Base-by-base conservation (phyloP, 2,329 filamentous ascomycete species). In the Cordyceps cicadae region DNA sequence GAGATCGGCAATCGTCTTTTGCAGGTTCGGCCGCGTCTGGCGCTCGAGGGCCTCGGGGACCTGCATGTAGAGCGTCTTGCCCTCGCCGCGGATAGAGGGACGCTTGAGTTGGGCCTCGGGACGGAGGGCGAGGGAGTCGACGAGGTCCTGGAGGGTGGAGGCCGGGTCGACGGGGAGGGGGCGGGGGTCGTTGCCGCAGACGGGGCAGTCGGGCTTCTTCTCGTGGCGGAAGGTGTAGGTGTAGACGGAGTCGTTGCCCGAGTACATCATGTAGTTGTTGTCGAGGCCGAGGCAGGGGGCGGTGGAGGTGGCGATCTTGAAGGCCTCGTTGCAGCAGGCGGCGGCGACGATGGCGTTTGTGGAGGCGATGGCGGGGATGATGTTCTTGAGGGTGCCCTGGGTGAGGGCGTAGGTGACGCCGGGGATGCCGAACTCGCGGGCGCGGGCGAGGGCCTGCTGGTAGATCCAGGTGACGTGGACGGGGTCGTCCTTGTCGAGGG, bases 261-360 rank as follows among this genome's bases (percentile, higher is more conserved):
- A 96, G 74, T 99, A 99, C 90, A 97, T 96, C 92, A 97, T 97
- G 77, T 99, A 99, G 72, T 96, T 96, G 60, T 88, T 88, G 50
- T 88, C 86, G 64, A 85, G 80, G 14, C 88, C 89, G 17, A 99
- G 80, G 64, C 86, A 87, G 0, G 93, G 91, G 37, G 93, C 94
- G 43, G 87, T 85, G 54, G 82, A 85, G 15, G 90, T 96, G 48
- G 88, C 89, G 64, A 99, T 90, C 76, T 99, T 99, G 76, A 97
- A 86, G 1, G 92, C 93, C 75, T 99, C 94, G 66, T 96, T 97
- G 75, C 94, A 97, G 75, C 93, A 97, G 57, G 90, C 88, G 1
- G 93, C 94, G 1, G 94, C 94, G 65, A 99, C 89, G 67, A 99
- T 94, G 61, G 94, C 93, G 71, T 99, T 99, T 7, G 94, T 99